Percentiles rank a stretch among this genome's conserved stretches.
Conservation (phyloP, 2,329 filamentous ascomycete species). For the Truncatella angustata region DNA sequence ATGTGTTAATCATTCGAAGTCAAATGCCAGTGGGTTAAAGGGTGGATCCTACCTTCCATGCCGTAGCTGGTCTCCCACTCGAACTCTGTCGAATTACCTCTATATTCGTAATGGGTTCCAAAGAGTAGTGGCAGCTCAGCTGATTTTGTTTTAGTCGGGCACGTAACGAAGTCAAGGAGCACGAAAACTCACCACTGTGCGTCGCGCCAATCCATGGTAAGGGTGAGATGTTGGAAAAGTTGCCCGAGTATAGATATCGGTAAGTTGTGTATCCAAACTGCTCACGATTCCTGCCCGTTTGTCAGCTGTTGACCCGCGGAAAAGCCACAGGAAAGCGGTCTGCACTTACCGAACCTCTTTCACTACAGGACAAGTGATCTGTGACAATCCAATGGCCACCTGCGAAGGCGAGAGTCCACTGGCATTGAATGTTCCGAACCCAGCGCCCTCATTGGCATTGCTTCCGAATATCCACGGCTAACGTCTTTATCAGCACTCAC, state of each 20-base stretch:
- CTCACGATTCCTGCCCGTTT: not conserved
- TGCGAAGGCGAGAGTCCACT: constrained; percentile 12
- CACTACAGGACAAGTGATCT: constrained; percentile 11
- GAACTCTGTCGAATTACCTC: constrained; percentile 26
- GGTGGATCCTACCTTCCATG: constrained; percentile 23
- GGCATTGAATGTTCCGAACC: constrained; percentile 16
- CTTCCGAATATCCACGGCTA: constrained; percentile 25
- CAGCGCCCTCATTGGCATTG: constrained; percentile 24
- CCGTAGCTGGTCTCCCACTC: constrained; percentile 24
- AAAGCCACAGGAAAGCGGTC: not conserved
- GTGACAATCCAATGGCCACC: not conserved
- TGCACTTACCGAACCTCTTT: constrained; percentile 8
- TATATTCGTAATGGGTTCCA: constrained; percentile 27
- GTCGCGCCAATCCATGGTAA: constrained; percentile 30
- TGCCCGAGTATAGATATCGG: constrained; percentile 34
- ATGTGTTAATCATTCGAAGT: not conserved
- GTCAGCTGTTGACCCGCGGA: not conserved
- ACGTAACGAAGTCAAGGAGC: too few relatives aligned
- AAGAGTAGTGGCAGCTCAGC: constrained; percentile 29
- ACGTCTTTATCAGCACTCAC: not conserved
- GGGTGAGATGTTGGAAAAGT: constrained; percentile 33
- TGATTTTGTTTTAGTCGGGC: constrained; percentile 7
- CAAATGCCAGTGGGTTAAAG: not conserved
- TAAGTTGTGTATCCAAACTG: constrained; percentile 23
- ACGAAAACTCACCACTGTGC: constrained; percentile 22